Conservation (phyloP, 2,329 filamentous ascomycete genomes). For the Ophiostoma angusticollis region DNA sequence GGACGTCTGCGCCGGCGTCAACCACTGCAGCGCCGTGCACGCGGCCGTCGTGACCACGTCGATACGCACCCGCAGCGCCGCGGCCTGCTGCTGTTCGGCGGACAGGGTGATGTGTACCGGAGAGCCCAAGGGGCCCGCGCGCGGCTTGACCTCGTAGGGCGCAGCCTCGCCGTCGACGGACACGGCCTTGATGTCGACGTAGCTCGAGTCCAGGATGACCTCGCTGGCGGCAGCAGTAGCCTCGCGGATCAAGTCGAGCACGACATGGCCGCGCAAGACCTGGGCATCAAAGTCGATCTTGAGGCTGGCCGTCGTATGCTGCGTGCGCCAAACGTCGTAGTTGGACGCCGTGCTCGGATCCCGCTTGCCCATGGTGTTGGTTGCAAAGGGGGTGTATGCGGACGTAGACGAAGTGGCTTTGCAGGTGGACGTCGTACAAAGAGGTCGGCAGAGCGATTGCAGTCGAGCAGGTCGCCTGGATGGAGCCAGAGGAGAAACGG, state of each 20-base stretch:
- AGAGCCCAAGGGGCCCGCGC: conserved; percentile 60
- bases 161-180: conserved; percentile 51
- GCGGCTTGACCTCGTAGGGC: conserved; percentile 57
- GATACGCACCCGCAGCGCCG: conserved; percentile 46
- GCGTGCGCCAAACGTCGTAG: conserved; percentile 76
- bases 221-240: conserved; percentile 32
- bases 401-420: too few species aligned
- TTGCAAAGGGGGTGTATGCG: conserved; percentile 3
- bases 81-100: conserved; percentile 37
- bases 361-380: conserved; percentile 25
- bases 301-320: conserved; percentile 70
- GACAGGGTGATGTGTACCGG: conserved; percentile 55
- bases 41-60: conserved; percentile 68
- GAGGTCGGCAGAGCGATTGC: too few species aligned
- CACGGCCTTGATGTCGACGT: conserved; percentile 60
- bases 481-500: too few species aligned
- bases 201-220: conserved; percentile 80
- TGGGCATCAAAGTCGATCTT: conserved; percentile 74
- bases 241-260: conserved; percentile 63
- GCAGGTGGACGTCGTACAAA: too few species aligned
- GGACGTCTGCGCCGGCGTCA: conserved; percentile 83
- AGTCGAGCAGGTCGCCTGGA: too few species aligned
- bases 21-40: conserved; percentile 91
- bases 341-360: conserved; percentile 89
- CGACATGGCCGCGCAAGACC: conserved; percentile 62